phyloP scores from a whole-genome alignment of 169 alveolate species.

The Blepharisma undulans region DNA sequence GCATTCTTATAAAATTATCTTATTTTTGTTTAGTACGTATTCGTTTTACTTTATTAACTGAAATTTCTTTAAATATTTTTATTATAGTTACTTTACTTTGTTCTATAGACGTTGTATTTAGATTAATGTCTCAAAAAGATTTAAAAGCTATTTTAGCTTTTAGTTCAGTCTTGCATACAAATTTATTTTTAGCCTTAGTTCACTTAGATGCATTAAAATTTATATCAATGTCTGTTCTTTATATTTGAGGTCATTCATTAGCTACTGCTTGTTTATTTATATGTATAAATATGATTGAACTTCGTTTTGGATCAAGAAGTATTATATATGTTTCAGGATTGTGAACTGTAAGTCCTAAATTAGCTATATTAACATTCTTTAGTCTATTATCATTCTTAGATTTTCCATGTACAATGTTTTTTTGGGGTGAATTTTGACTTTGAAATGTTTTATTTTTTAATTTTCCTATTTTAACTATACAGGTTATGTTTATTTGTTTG shows the following conservation, averaged over 20 bases:
- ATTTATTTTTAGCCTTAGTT: not conserved
- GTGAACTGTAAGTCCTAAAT: not conserved
- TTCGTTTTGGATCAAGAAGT: constrained; percentile 6
- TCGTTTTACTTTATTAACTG: not conserved
- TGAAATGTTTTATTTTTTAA: not conserved
- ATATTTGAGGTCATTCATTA: constrained; percentile 38
- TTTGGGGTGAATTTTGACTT: constrained; percentile 34
- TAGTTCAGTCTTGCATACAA: constrained; percentile 30
- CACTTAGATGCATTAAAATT: constrained; percentile 15
- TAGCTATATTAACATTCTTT: not conserved
- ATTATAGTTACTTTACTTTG: not conserved
- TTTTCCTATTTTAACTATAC: not conserved
- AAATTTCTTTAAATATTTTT: constrained; percentile 21
- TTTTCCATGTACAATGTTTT: constrained; percentile 19
- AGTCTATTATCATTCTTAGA: constrained; percentile 8
- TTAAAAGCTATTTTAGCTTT: constrained; percentile 31
- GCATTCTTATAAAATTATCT: constrained; percentile 14
- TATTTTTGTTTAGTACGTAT: not conserved
- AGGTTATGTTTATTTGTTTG: not conserved
- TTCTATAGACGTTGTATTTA: not conserved
- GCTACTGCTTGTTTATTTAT: constrained; percentile 23
- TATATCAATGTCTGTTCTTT: not conserved
- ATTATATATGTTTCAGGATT: constrained; percentile 16
- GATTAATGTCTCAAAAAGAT: constrained; percentile 8
- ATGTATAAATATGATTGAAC: not conserved